A percentile compares a stretch with the other conserved stretches of the same genome.
Evolutionary conservation across 2,329 filamentous ascomycete species (phyloP).

Genomic region (Colletotrichum nymphaeae): DNA sequence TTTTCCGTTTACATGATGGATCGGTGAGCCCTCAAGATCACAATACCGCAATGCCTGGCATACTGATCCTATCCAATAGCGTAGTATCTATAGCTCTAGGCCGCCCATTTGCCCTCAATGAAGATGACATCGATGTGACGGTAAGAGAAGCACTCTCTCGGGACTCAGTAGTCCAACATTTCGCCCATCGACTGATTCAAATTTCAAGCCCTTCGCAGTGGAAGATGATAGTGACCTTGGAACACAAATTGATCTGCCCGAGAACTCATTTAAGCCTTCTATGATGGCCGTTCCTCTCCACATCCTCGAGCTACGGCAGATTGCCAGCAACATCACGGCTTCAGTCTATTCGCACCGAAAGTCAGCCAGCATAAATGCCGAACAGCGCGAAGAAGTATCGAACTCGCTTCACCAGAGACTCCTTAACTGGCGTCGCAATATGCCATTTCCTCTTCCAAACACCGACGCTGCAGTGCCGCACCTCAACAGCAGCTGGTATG

Average conservation of each 20-base stretch:
- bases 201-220: not conserved
- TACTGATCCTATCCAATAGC: constrained; percentile 42
- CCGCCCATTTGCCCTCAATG: constrained; percentile 57
- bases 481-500: constrained; percentile 56
- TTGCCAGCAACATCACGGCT: constrained; percentile 53
- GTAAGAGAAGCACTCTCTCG: constrained; percentile 37
- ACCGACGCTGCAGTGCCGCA: constrained; percentile 53
- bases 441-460: constrained; percentile 56
- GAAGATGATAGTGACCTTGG: not conserved
- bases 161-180: not conserved
- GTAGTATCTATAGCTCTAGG: constrained; percentile 55
- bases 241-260: constrained; percentile 13
- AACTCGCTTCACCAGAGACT: constrained; percentile 52
- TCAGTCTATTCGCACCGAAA: constrained; percentile 48
- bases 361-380: constrained; percentile 27
- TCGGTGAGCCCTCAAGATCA: constrained; percentile 40
- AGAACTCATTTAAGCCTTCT: constrained; percentile 45
- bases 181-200: not conserved
- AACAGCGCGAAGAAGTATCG: constrained; percentile 46
- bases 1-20: constrained; percentile 63
- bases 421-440: constrained; percentile 55
- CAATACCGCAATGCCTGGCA: not conserved
- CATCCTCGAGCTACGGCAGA: constrained; percentile 52
- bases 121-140: constrained; percentile 56
- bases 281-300: constrained; percentile 54